Percentiles rank a stretch among this genome's conserved stretches.
Evolutionary conservation across 192 early-diverging fungal genomes (phyloP).

Genomic region (Coemansia sp.): DNA sequence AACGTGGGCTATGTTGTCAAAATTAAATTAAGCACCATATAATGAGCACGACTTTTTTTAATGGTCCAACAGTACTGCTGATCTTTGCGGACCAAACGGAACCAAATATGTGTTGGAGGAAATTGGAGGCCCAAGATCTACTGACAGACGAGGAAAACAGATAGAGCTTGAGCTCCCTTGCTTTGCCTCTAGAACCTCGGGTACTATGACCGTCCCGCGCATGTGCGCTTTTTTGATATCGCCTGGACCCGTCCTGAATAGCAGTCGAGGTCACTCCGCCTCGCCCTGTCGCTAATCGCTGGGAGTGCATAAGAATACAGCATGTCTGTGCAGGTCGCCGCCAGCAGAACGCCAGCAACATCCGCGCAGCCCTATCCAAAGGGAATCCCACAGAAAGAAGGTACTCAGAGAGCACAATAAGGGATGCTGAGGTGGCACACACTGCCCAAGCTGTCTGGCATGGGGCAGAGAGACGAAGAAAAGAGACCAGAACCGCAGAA

Average conservation of each 20-base stretch:
- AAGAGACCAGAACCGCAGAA: conserved; percentile 2
- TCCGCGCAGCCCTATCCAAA: conserved; percentile 1
- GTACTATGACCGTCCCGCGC: conserved; percentile 51
- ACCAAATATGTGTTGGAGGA: conserved; percentile 24
- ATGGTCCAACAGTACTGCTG: no score
- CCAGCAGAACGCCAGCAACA: conserved; percentile 10
- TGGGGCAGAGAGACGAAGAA: not conserved
- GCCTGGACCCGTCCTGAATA: conserved; percentile 4
- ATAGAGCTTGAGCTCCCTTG: not conserved
- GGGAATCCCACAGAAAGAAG: conserved; percentile 6
- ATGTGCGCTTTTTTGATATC: conserved; percentile 4
- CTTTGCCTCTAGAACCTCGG: conserved; percentile 17
- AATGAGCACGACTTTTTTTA: no score
- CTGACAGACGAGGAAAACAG: conserved; percentile 14
- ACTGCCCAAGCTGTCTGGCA: not conserved
- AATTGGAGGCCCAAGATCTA: conserved; percentile 50
- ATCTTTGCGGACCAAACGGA: no score
- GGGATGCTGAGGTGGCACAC: not conserved
- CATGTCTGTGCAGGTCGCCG: not conserved
- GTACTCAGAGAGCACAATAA: not conserved
- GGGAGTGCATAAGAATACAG: not conserved
- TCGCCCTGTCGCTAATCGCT: not conserved
- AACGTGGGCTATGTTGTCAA: no score
- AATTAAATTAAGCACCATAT: no score
- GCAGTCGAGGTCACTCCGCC: not conserved